phyloP scores from a whole-genome alignment of 2,329 filamentous ascomycete genomes.

The Fusarium sp. region DNA sequence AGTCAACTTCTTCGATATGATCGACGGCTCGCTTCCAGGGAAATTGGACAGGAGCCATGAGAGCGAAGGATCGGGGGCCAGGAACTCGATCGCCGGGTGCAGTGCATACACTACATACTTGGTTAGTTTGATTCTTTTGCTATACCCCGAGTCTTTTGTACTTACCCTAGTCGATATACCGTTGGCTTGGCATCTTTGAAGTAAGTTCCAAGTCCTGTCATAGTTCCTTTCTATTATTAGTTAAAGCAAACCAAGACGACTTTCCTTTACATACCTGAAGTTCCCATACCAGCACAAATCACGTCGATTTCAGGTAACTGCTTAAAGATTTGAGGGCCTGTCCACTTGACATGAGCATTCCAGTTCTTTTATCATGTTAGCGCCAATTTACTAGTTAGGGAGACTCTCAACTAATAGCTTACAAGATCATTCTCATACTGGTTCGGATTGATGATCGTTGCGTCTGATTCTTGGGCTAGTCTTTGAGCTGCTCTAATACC shows the following conservation, averaged over 20 bases:
- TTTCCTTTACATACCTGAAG: conserved; percentile 56
- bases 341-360: conserved; percentile 67
- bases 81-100: conserved; percentile 67
- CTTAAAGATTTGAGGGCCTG: conserved; percentile 66
- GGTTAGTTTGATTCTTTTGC: neutral
- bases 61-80: conserved; percentile 64
- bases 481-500: conserved; percentile 61
- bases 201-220: conserved; percentile 62
- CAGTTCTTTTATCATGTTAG: conserved; percentile 54
- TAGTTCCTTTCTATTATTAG: conserved; percentile 46
- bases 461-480: conserved; percentile 54
- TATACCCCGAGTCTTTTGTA: fast-evolving
- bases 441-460: conserved; percentile 64
- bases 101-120: conserved; percentile 63
- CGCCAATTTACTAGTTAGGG: fast-evolving
- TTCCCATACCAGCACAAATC: conserved; percentile 68
- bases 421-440: conserved; percentile 65
- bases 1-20: conserved; percentile 66
- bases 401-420: neutral
- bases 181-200: conserved; percentile 63
- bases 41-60: conserved; percentile 63
- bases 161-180: conserved; percentile 52
- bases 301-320: conserved; percentile 68
- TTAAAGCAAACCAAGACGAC: conserved; percentile 13
- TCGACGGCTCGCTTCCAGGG: conserved; percentile 69